Conservation (phyloP, 2,329 filamentous ascomycete species). For the Fusarium guadeloupense region DNA sequence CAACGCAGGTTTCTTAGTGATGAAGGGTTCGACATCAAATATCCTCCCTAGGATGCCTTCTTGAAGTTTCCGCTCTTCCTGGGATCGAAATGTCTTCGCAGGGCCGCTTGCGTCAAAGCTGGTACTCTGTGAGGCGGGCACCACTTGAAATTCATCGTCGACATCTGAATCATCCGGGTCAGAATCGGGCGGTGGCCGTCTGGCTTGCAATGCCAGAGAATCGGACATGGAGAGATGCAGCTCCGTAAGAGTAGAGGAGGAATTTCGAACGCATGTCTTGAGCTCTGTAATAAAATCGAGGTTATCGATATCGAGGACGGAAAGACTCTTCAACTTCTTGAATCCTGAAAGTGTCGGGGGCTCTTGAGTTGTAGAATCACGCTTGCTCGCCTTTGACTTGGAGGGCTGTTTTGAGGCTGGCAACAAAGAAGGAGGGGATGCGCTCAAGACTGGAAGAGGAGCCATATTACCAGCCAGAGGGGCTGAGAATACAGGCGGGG, state of each 20-base stretch:
- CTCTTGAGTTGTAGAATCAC: slow-evolving; percentile 45
- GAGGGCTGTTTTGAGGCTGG: slow-evolving; percentile 49
- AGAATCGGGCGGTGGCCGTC: slow-evolving; percentile 49
- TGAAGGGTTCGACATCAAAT: slow-evolving; percentile 59
- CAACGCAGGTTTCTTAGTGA: slow-evolving; percentile 49
- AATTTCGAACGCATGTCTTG: slow-evolving; percentile 63
- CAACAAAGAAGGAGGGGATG: slow-evolving; percentile 45
- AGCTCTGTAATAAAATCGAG: slow-evolving; percentile 66
- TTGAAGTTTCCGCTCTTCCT: slow-evolving; percentile 64
- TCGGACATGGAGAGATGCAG: slow-evolving; percentile 69
- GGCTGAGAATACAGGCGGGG: slow-evolving; percentile 33
- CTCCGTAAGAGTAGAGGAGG: slow-evolving; percentile 61
- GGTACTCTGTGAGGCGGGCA: slow-evolving; percentile 47
- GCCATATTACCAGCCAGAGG: slow-evolving; percentile 17
- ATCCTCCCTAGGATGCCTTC: slow-evolving; percentile 63
- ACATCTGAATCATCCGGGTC: slow-evolving; percentile 61
- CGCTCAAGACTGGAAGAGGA: slow-evolving; percentile 31
- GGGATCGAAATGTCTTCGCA: slow-evolving; percentile 57
- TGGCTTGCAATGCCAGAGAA: slow-evolving; percentile 55
- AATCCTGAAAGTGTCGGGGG: slow-evolving; percentile 67
- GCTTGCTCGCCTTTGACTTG: slow-evolving; percentile 50
- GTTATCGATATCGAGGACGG: slow-evolving; percentile 68
- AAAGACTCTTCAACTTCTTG: slow-evolving; percentile 61
- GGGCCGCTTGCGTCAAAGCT: slow-evolving; percentile 53
- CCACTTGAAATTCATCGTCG: slow-evolving; percentile 64